These are phyloP conservation scores for Penicillium pulvis DNA, from an alignment of 495 filamentous ascomycete species.

Conservation along the genomic window DNA sequence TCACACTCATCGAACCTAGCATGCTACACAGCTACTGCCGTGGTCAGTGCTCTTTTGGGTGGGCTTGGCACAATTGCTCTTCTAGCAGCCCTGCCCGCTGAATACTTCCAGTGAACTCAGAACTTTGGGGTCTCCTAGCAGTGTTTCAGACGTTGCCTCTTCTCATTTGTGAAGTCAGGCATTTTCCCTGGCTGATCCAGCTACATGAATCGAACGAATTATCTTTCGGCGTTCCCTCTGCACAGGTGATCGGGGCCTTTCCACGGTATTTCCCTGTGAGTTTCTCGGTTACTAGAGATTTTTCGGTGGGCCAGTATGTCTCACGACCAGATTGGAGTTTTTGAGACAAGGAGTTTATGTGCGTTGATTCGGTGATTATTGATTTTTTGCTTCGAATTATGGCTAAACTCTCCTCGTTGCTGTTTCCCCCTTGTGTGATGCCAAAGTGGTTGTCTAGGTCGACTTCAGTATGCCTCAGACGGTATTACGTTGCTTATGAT, in stretches of 20 bases:
- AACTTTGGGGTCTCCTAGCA: not conserved
- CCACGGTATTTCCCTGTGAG: not conserved
- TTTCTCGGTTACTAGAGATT: not conserved
- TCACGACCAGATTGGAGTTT: constrained; percentile 1
- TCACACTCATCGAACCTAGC: constrained; percentile 26
- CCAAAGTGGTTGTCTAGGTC: not conserved
- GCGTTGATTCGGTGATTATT: not conserved
- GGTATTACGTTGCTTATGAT: not conserved
- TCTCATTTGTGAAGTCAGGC: not conserved
- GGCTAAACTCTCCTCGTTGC: not conserved
- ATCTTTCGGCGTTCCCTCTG: not conserved
- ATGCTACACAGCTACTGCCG: constrained; percentile 46
- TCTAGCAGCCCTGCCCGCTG: constrained; percentile 46
- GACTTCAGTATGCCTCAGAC: not conserved
- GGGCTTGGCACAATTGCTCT: constrained; percentile 52
- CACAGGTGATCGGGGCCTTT: not conserved
- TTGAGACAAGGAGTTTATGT: not conserved
- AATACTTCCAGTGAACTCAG: constrained; percentile 35
- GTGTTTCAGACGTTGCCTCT: not conserved
- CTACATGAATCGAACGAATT: not conserved
- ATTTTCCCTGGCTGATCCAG: not conserved
- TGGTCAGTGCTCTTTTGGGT: constrained; percentile 48
- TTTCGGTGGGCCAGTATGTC: not conserved
- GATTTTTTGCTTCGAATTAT: not conserved
- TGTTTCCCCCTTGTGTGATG: not conserved